Conservation (phyloP, 768 basidiomycete genomes). For the Boletellus ananas region DNA sequence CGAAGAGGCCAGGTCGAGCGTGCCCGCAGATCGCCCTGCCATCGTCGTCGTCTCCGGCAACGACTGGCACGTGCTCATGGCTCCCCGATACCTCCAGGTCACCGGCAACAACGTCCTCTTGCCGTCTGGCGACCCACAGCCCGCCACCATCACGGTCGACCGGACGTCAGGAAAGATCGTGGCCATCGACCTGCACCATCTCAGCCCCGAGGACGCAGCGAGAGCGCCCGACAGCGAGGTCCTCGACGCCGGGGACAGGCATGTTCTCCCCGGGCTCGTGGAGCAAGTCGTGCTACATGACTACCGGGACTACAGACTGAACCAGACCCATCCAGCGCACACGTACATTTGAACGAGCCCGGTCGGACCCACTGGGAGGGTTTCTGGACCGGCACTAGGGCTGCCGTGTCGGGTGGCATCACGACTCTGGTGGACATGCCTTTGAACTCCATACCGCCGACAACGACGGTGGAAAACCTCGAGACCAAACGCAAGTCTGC, state of each 20-base stretch:
- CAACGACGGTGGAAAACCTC: slow-evolving; percentile 79
- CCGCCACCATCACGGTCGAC: slow-evolving; percentile 67
- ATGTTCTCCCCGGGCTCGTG: slow-evolving; percentile 74
- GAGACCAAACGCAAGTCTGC: slow-evolving; percentile 70
- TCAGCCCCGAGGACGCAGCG: slow-evolving; percentile 25
- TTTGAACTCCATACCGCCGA: slow-evolving; percentile 94
- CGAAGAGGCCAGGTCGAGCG: slow-evolving; percentile 18
- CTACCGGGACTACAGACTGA: background rate
- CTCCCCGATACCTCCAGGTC: slow-evolving; percentile 35
- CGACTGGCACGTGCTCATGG: slow-evolving; percentile 14
- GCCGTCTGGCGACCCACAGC: slow-evolving; percentile 44
- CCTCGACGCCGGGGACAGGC: slow-evolving; percentile 55
- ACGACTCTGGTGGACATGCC: slow-evolving; percentile 98
- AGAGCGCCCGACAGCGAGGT: slow-evolving; percentile 32
- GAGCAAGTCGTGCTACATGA: slow-evolving; percentile 45
- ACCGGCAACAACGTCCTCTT: slow-evolving; percentile 58
- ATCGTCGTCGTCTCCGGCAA: slow-evolving; percentile 4
- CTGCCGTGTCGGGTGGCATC: slow-evolving; percentile 91
- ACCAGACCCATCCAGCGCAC: slow-evolving; percentile 49
- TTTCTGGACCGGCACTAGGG: slow-evolving; percentile 85
- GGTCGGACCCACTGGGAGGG: slow-evolving; percentile 95
- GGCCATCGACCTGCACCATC: slow-evolving; percentile 39
- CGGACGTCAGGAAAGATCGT: slow-evolving; percentile 55
- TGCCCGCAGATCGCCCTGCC: slow-evolving; percentile 10
- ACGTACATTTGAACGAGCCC: slow-evolving; percentile 93